Base-by-base conservation (phyloP, 257 asterid species). In the Solanum gracilifrons region DNA sequence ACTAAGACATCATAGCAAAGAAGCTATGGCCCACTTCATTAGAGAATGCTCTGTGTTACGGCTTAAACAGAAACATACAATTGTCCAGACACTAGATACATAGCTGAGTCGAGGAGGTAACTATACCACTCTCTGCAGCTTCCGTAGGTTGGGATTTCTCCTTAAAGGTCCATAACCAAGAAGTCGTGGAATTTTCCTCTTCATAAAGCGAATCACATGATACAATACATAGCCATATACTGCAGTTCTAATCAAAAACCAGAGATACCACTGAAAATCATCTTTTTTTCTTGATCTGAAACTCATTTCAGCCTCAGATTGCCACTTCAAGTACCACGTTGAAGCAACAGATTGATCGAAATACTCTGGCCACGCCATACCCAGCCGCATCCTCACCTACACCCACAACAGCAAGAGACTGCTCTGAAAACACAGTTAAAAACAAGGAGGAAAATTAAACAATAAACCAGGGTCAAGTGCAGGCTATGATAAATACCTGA, bases 301-400 rank as follows among this genome's bases (percentile, higher is more conserved):
- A 87, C 90, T 94, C 69, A 75, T 83, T 92, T 94, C 95, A 91
- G 96, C 97, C 91, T 93, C 95, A 86, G 98, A 93, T 86, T 95
- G 98, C 98, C 98, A 95, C 89, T 88, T 92, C 91, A 96, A 88
- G 90, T 97, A 97, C 99, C 99, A 97, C 73, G 96, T 93, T 80
- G 99, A 92, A 88, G 91, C 90, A 20, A 90, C 93, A 88, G 98
- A 89, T 87, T 90, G 93, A 89, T 97, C 96, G 4, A 91, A 88
- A 90, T 94, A 94, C 92, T 96, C 99, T 55, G 99, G 99, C 98
- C 95, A 94, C 84, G 98, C 99, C 99, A 97, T 97, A 82, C 99
- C 99, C 90, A 97, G 90, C 41, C 83, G 92, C 91, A 94, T 90
- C 91, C 98, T 94, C 86, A 92, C 87, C 99, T 97, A 87, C 86